A percentile compares a stretch with the other conserved stretches of the same genome.
Evolutionary conservation across 345 rosid species (phyloP).

Genomic region (Theobroma cacao): DNA sequence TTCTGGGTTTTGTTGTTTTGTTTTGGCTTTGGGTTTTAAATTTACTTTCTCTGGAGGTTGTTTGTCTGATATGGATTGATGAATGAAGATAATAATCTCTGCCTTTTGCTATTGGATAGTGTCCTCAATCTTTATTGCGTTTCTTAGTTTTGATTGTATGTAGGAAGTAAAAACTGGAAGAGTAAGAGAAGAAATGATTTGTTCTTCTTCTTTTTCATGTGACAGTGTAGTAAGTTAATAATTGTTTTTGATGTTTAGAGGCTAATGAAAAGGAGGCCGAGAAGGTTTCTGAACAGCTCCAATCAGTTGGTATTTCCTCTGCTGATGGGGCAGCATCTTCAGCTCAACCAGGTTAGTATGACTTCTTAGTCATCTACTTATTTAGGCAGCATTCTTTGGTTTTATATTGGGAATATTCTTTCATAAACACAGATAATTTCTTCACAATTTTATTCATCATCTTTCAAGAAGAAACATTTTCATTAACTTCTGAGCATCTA

Average conservation of each 20-base stretch:
- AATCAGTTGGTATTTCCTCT: slow-evolving; percentile 63
- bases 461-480: not conserved
- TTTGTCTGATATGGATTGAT: not conserved
- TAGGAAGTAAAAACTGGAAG: not conserved
- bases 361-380: not conserved
- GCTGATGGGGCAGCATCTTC: slow-evolving; percentile 43
- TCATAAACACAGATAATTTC: not conserved
- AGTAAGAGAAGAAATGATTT: not conserved
- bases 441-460: not conserved
- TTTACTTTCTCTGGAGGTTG: not conserved
- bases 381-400: too few species aligned
- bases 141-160: not conserved
- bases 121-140: not conserved
- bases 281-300: slow-evolving; percentile 66
- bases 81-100: not conserved
- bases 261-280: slow-evolving; percentile 61
- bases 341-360: slow-evolving; percentile 2
- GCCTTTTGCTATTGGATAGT: not conserved
- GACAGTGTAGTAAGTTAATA: too few species aligned
- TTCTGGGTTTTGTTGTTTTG: not conserved
- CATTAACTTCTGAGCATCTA: too few species aligned
- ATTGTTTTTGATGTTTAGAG: slow-evolving; percentile 34
- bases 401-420: too few species aligned
- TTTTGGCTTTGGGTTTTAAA: not conserved
- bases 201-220: not conserved